phyloP scores from a whole-genome alignment of 805 yeast genomes.

The Kazachstania kunashirensis region DNA sequence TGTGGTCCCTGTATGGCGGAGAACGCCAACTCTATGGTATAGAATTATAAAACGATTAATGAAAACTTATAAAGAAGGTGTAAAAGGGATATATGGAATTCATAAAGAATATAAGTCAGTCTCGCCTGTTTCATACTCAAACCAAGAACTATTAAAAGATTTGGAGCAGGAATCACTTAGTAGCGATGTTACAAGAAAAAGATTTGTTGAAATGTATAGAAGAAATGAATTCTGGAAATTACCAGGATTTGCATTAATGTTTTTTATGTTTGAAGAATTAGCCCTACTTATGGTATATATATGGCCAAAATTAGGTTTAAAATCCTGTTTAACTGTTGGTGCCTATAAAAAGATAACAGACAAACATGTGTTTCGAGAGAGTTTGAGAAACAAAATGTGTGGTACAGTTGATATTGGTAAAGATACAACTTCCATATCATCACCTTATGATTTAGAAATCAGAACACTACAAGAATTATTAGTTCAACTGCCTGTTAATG shows the following conservation, averaged over 20 bases:
- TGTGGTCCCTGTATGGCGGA: constrained; percentile 19
- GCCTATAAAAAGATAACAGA: constrained; percentile 23
- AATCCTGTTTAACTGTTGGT: constrained; percentile 47
- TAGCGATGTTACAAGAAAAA: constrained; percentile 32
- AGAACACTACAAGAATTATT: constrained; percentile 33
- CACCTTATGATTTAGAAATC: constrained; percentile 39
- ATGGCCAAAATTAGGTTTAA: constrained; percentile 48
- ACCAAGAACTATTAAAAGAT: background rate
- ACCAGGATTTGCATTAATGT: constrained; percentile 42
- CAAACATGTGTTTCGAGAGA: background rate
- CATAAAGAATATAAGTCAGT: constrained; percentile 1
- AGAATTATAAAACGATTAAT: constrained; percentile 39
- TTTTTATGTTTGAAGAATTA: constrained; percentile 42
- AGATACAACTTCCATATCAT: constrained; percentile 17
- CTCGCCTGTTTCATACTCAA: background rate
- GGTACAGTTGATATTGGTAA: background rate
- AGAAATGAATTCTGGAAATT: constrained; percentile 40
- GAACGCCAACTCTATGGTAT: constrained; percentile 29
- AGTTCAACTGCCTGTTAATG: constrained; percentile 29
- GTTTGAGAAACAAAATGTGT: background rate
- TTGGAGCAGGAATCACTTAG: background rate
- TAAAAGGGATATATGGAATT: constrained; percentile 33
- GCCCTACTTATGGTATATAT: constrained; percentile 45
- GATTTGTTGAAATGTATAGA: constrained; percentile 36
- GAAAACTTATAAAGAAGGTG: constrained; percentile 49